phyloP scores from a whole-genome alignment of 345 rosid genomes.

The Salix viminalis region DNA sequence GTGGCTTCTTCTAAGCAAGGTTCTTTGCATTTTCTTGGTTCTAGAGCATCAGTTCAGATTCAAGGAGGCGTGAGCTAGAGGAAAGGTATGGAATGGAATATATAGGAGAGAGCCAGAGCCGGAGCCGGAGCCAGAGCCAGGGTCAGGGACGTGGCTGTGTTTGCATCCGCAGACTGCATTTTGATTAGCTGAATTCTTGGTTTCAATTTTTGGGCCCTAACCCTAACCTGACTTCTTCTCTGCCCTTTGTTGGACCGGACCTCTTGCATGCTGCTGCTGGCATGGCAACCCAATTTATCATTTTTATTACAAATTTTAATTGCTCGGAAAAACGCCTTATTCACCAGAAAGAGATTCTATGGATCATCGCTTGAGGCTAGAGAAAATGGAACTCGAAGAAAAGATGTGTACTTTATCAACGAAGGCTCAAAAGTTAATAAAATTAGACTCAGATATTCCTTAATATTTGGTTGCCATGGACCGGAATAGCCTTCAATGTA shows the following conservation, averaged over 20 bases:
- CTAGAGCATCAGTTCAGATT: no score
- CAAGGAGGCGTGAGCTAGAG: background rate
- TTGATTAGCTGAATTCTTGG: no score
- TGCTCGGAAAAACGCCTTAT: no score
- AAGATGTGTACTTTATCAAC: background rate
- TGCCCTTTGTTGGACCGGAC: no score
- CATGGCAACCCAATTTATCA: no score
- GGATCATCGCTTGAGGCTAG: no score
- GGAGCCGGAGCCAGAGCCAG: background rate
- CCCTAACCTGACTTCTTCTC: no score
- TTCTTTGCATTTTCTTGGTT: conserved; percentile 23
- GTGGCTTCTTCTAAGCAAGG: conserved; percentile 7
- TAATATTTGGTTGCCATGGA: background rate
- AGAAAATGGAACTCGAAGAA: background rate
- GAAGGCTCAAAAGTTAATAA: background rate
- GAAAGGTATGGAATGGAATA: background rate
- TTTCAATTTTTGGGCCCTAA: no score
- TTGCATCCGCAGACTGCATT: conserved; percentile 13
- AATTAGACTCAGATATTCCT: background rate
- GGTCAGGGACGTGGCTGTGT: conserved; percentile 18
- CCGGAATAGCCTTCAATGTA: background rate
- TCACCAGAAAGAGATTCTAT: no score
- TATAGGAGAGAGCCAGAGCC: background rate
- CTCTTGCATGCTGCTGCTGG: no score
- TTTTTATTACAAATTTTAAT: no score